These are phyloP conservation scores for Cyathus striatus DNA, from an alignment of 768 basidiomycete genomes.

Conservation along the genomic window DNA sequence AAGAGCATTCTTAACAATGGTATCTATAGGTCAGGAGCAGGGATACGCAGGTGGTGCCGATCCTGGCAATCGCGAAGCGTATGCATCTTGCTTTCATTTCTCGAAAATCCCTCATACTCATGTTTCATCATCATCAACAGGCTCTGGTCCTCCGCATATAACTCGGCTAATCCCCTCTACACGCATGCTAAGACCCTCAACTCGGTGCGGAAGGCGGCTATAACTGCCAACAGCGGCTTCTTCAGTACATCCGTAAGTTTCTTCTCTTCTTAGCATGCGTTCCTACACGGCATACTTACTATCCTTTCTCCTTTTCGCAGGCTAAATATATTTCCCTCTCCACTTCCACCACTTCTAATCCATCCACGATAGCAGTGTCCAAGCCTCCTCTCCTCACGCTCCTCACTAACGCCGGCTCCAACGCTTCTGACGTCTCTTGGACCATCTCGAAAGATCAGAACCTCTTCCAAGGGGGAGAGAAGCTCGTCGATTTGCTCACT, in stretches of 20 bases:
- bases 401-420: slow-evolving; percentile 47
- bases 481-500: slow-evolving; percentile 48
- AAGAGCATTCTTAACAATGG: neutral
- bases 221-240: slow-evolving; percentile 34
- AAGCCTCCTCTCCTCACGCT: slow-evolving; percentile 55
- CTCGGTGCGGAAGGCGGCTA: slow-evolving; percentile 46
- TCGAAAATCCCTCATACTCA: neutral
- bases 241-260: slow-evolving; percentile 38
- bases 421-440: slow-evolving; percentile 32
- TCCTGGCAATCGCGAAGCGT: slow-evolving; percentile 63
- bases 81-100: slow-evolving; percentile 6
- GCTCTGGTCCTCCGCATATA: slow-evolving; percentile 57
- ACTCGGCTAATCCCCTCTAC: slow-evolving; percentile 42
- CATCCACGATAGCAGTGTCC: slow-evolving; percentile 39
- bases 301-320: slow-evolving; percentile 18
- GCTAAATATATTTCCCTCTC: slow-evolving; percentile 38
- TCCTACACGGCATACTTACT: neutral
- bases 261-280: neutral
- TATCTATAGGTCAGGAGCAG: slow-evolving; percentile 48
- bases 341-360: too few species aligned
- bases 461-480: slow-evolving; percentile 33
- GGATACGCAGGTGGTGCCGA: slow-evolving; percentile 50
- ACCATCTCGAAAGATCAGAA: slow-evolving; percentile 26
- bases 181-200: slow-evolving; percentile 44
- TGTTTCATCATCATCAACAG: slow-evolving; percentile 19